Base-by-base conservation (phyloP, 306 rosid genomes). In the Pterocarpus macrocarpus region DNA sequence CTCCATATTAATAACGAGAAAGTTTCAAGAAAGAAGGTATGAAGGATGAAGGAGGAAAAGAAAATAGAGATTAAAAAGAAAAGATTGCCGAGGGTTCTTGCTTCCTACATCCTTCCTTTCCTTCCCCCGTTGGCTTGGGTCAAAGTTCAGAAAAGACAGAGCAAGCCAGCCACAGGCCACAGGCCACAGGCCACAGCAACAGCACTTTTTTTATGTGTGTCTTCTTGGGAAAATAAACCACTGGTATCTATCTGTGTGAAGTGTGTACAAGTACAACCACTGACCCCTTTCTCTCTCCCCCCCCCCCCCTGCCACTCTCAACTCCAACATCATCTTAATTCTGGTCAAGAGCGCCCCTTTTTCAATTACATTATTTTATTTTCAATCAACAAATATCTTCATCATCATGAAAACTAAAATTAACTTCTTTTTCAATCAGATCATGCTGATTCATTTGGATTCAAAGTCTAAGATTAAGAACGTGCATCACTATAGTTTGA, bases 131-230 rank as follows among this genome's bases (percentile, higher is more conserved):
- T 50, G 57, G 57, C 12, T 77, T 69, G 85, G 45, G 90, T 86
- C 91, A 86, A 85, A 83, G 86, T 75, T 71, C 64, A 43, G 77
- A 85, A 87, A 81, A 71, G 87, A 80, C 83, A 67, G 80, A 34
- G 43, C 36, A 75, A 32, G 39, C 76, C 64, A 71, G 32, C 14
- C n/a, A n/a, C 33, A 3, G 28, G 39, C 10, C 62, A n/a, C 33
- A 3, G 28, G 39, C 10, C 62, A 50, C 17, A 33, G 38, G 56
- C 58, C 6, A 52, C 58, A 52, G 15, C 3, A n/a, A 15, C 61
- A 55, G 32, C 70, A 59, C 9, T 38, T 72, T 71, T 36, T 47
- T 7, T 39, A 16, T 35, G 39, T 3, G 13, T 65, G 45, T 62
- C 52, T 38, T 39, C 44, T 78, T 74, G 84, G 81, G 55, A 79